phyloP scores from a whole-genome alignment of 2,329 filamentous ascomycete species.

The Penicillium sp. region DNA sequence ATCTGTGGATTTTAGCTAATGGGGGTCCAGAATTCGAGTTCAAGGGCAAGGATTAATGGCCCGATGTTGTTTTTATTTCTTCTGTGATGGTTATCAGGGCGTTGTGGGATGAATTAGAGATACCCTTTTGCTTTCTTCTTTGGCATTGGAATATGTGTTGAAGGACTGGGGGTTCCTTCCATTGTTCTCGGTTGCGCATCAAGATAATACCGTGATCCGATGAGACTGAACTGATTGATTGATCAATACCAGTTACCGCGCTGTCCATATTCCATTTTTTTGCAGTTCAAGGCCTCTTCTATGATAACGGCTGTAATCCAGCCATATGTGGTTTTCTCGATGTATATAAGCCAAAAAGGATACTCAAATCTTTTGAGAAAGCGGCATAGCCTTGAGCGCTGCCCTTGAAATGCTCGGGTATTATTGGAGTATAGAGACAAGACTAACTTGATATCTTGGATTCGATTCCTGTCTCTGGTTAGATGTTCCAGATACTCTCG shows the following conservation, averaged over 20 bases:
- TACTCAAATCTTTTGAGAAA: not conserved
- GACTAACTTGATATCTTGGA: too few relatives aligned
- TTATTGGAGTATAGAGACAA: too few relatives aligned
- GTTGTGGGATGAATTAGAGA: conserved; percentile 4
- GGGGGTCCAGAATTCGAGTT: conserved; percentile 51
- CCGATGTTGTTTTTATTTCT: conserved; percentile 1
- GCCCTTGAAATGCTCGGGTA: not conserved
- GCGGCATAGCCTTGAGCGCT: not conserved
- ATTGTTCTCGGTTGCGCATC: not conserved
- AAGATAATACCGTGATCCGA: not conserved
- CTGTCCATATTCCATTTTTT: not conserved
- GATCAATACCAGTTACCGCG: not conserved
- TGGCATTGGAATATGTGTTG: too few relatives aligned
- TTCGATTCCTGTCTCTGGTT: too few relatives aligned
- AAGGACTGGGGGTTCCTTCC: not conserved
- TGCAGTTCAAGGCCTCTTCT: not conserved
- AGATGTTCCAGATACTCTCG: too few relatives aligned
- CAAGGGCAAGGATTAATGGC: conserved; percentile 43
- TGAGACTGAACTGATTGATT: not conserved
- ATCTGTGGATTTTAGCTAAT: conserved; percentile 14
- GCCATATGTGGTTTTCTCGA: not conserved
- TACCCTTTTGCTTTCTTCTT: conserved; percentile 6
- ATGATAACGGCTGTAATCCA: not conserved
- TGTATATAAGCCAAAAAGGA: not conserved
- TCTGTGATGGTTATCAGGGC: conserved; percentile 4